A percentile compares a stretch with the other conserved stretches of the same genome.
Conservation (phyloP, 495 filamentous ascomycete species). For the Xylaria venustula region DNA sequence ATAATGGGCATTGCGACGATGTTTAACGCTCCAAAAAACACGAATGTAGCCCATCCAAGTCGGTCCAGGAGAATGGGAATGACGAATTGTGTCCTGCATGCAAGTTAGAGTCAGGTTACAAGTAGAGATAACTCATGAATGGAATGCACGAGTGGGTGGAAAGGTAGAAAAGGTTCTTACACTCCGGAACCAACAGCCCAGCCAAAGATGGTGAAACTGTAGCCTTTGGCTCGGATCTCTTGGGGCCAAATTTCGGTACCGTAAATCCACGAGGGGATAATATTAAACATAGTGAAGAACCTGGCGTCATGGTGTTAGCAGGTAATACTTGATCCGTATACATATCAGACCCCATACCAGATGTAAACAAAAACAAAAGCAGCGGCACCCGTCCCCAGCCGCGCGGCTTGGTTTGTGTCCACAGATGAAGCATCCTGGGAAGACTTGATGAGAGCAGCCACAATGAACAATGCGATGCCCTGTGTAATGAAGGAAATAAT, state of each 20-base stretch:
- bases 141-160: no score
- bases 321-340: neutral
- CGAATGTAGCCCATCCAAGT: slow-evolving; percentile 6
- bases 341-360: slow-evolving; percentile 10
- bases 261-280: slow-evolving; percentile 47
- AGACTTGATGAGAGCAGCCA: slow-evolving; percentile 44
- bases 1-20: slow-evolving; percentile 41
- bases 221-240: slow-evolving; percentile 53
- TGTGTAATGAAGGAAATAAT: slow-evolving; percentile 53
- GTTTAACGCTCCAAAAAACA: slow-evolving; percentile 35
- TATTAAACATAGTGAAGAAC: slow-evolving; percentile 17
- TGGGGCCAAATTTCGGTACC: slow-evolving; percentile 57
- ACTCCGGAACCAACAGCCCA: slow-evolving; percentile 55
- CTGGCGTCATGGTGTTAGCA: neutral
- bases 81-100: slow-evolving; percentile 47
- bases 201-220: slow-evolving; percentile 56
- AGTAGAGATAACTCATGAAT: no score
- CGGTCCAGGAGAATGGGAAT: slow-evolving; percentile 45
- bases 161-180: slow-evolving; percentile 3
- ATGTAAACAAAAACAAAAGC: slow-evolving; percentile 9
- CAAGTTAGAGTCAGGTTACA: neutral
- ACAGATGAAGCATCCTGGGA: slow-evolving; percentile 8
- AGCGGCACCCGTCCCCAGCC: neutral
- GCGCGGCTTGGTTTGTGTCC: neutral
- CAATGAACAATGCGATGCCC: slow-evolving; percentile 52